Evolutionary conservation across 371 early-diverging fungal genomes (phyloP), one percentile per base, ranked within the genome.

Genomic region (Syncephalis fuscata): DNA sequence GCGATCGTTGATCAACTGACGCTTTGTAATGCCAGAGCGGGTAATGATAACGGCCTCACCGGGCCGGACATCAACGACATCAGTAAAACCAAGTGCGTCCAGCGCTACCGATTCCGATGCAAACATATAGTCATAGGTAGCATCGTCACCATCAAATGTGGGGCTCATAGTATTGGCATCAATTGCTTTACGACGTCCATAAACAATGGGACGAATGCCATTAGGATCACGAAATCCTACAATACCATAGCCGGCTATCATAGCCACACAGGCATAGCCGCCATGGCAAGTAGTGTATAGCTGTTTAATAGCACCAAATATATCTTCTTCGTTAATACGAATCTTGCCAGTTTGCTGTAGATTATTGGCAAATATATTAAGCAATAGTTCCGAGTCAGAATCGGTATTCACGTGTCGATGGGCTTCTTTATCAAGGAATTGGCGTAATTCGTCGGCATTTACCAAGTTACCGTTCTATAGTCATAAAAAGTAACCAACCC

Each of bases 351-450:
- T 91, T 70, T 82, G 71, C 57, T 94, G 90, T 56, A 88, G 61
- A 57, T 86, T 80, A 65, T 84, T 71, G 51, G 94, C 98, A 58
- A 97, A 82, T 54, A 95, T 85, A 71, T 97, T 97, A 46, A 97
- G 69, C 46, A 95, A 67, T 38, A 95, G 62, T 69, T 97, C 98
- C 45, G 93, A 91, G 68, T 97, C 98, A 9, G 94, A 93, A 61
- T 92, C 90, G 5, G 98, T 97, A 70, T 97, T 97, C 68, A 97
- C 92, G 59, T 97, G 98, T 46, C 98, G 84, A 65, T 95, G 97
- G 32, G 95, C 93, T 40, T 83, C 81, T 53, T 74, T 65, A 63
- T 95, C 98, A 48, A 97, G 59, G 54, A 80, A 92, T 15, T 67
- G 69, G 53, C 79, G 73, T 48, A 97, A 70, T 55, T 92, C 89